Conservation (phyloP, 2,329 filamentous ascomycete species). For the Botrytis pseudocinerea region DNA sequence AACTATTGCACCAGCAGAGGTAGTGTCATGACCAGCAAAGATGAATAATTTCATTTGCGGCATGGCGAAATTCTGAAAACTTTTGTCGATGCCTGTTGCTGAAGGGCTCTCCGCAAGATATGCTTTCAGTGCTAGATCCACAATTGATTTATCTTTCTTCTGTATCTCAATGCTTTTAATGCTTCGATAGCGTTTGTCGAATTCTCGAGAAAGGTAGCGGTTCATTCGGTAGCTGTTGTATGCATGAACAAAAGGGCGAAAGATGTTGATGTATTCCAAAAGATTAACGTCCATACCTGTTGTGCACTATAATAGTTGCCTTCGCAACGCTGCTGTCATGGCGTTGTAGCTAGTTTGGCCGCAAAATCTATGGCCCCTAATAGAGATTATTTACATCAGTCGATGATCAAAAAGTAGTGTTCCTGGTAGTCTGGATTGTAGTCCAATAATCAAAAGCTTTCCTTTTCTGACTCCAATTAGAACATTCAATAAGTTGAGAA, state of each 20-base stretch:
- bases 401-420: too few relatives aligned
- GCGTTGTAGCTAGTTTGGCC: constrained; percentile 4
- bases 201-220: constrained; percentile 3
- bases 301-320: background rate
- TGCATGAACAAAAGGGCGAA: background rate
- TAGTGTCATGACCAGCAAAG: constrained; percentile 36
- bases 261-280: constrained; percentile 17
- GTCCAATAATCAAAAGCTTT: background rate
- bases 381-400: background rate
- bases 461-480: background rate
- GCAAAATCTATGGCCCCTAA: background rate
- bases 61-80: constrained; percentile 3
- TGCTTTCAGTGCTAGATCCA: constrained; percentile 12
- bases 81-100: background rate
- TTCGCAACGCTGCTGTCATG: constrained; percentile 9
- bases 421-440: background rate
- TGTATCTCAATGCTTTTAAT: background rate
- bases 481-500: background rate
- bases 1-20: constrained; percentile 23
- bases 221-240: constrained; percentile 18
- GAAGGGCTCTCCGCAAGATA: constrained; percentile 13
- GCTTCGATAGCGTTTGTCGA: background rate
- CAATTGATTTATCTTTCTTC: background rate
- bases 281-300: constrained; percentile 3
- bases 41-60: constrained; percentile 28